Evolutionary conservation across 192 early-diverging fungal species (phyloP).

Genomic region (Piromyces finnis): DNA sequence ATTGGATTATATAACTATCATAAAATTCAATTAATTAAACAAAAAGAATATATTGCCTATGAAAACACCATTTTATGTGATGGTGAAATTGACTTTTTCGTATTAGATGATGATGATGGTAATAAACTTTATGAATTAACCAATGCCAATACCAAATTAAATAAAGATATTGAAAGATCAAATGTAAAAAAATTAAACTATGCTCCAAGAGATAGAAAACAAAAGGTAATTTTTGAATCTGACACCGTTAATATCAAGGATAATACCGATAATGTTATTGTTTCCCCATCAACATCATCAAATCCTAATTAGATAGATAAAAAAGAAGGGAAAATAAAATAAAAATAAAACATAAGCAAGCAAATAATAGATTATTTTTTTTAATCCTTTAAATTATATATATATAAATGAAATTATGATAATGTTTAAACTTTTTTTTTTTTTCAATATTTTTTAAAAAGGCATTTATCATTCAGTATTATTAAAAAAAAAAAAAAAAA

Average conservation of each 20-base stretch:
- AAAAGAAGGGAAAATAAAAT: too few species aligned
- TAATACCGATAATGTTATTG: neutral
- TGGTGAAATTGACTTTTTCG: neutral
- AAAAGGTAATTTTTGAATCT: neutral
- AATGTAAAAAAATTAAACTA: neutral
- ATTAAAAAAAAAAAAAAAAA: too few species aligned
- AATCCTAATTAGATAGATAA: too few species aligned
- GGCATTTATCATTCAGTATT: too few species aligned
- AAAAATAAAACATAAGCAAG: too few species aligned
- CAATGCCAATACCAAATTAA: neutral
- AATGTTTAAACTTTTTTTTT: too few species aligned
- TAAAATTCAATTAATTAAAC: neutral
- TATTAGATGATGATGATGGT: neutral
- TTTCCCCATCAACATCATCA: neutral
- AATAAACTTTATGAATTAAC: neutral
- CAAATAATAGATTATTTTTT: too few species aligned
- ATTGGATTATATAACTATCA: neutral
- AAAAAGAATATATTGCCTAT: neutral
- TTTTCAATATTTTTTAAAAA: too few species aligned
- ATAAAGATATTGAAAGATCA: neutral
- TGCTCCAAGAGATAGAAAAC: neutral
- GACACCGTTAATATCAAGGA: neutral
- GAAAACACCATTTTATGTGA: neutral
- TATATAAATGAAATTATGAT: too few species aligned
- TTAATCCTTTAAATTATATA: too few species aligned